Evolutionary conservation across 345 rosid genomes (phyloP), one percentile per base, ranked within the genome.

Genomic region (Nasturtium officinale): DNA sequence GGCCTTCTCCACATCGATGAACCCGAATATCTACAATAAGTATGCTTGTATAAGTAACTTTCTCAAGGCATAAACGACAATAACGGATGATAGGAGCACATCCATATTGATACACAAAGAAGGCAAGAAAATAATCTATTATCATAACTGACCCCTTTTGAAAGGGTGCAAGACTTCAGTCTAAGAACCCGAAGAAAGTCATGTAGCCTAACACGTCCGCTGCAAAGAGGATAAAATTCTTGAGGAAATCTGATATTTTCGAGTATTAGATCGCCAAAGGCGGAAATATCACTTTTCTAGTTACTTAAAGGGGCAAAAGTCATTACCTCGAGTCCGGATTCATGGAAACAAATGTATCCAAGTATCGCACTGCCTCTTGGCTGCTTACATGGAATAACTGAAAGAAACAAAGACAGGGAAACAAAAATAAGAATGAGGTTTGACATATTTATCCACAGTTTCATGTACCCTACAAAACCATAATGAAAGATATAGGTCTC

Each of bases 311-410:
- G 6, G 57, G 51, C 53, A 79, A 72, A 69, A 57, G 50, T 57
- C 3, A 45, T 40, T 83, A 95, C 99, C 98, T 87, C 43, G 85
- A 21, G 62, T 91, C 87, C 7, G 99, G 99, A 75, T 87, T 87
- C 99, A 91, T 95, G 48, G 87, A 82, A 20, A 84, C 84, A 83
- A 86, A 95, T 82, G 82, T 95, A 25, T 87, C 96, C 72, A 91
- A 83, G 78, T 87, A 86, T 64, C 82, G 88, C 70, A 90, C 40
- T 5, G 98, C 92, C 78, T 90, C 99, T 84, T 77, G 51, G 77
- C 87, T 88, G 83, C 84, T 84, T 63, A 91, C 60, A 71, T 86
- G 98, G 74, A 84, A 95, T 67, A 87, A 47, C 99, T 95, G 87
- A 46, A 63, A 78, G 71, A 72, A 17, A 72, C 37, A 71, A 38